Evolutionary conservation across 768 basidiomycete species (phyloP), one percentile per base, ranked within the genome.

Genomic region (Boletus reticulatus): DNA sequence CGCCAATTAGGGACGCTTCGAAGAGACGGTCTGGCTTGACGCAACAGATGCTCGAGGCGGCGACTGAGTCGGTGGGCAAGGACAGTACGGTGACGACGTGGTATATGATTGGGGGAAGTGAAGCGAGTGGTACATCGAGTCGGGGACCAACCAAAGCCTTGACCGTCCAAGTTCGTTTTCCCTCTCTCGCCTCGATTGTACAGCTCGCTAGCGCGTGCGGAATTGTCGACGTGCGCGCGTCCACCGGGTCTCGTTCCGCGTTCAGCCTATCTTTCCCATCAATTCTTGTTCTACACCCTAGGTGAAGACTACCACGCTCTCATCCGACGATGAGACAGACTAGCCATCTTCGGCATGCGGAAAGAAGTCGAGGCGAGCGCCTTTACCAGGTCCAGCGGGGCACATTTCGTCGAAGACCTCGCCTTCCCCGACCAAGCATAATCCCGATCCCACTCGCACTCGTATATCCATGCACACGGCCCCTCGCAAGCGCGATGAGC

Each of bases 251-350:
- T 91, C 37, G 78, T 90, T 0, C 89, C 92, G 3, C 80, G 85
- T 0, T 78, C 89, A 1, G 78, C 96, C 32, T 96, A 96, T 70
- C 84, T 92, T 17, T 83, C 85, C 0, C 89, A 92, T 60, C 92
- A 95, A 57, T 92, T 96, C 67, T 77, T 85, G 12, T 96, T 96
- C 76, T 80, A 83, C 62, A 79, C 84, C 2, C 78, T 93, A 1
- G 83, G 84, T 12, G 84, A 87, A 58, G 86, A 93, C 61, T 91
- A 92, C 65, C 85, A 92, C 53, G 87, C 89, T 0, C 81, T 89
- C n/a, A 81, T 87, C 37, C 83, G 84, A 34, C 78, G 79, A 5
- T 82, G n/a, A n/a, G n/a, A 81, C 57, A 81, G 82, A 52, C 76
- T 89, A 44, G 83, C 84, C 53, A 75, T 86, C 34, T 69, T 94